phyloP scores from a whole-genome alignment of 768 basidiomycete species.

The Mycena rebaudengoi region DNA sequence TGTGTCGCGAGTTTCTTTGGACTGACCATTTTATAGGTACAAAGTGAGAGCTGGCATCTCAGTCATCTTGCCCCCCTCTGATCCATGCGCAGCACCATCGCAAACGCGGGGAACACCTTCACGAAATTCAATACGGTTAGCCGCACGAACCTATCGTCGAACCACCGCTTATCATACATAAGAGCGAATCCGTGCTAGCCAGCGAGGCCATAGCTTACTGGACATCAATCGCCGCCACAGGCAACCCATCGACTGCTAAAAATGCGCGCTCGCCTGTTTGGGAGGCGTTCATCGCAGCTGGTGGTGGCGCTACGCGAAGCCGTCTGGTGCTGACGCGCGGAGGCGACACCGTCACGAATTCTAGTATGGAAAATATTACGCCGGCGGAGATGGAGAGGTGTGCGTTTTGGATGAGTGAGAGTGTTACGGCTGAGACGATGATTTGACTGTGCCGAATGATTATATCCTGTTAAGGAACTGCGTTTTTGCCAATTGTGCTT shows the following conservation, averaged over 20 bases:
- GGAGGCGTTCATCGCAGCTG: slow-evolving; percentile 29
- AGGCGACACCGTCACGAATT: slow-evolving; percentile 32
- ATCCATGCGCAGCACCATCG: slow-evolving; percentile 28
- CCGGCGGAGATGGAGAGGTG: slow-evolving; percentile 44
- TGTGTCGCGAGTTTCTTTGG: background rate
- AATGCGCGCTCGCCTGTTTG: slow-evolving; percentile 35
- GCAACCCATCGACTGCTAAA: slow-evolving; percentile 35
- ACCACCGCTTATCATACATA: background rate
- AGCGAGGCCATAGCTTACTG: slow-evolving; percentile 52
- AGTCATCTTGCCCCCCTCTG: background rate
- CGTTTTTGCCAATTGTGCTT: no score
- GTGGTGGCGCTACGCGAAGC: slow-evolving; percentile 19
- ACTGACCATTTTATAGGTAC: slow-evolving; percentile 30
- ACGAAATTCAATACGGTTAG: slow-evolving; percentile 46
- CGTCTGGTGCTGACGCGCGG: slow-evolving; percentile 39
- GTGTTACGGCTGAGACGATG: slow-evolving; percentile 43
- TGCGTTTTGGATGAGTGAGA: slow-evolving; percentile 51
- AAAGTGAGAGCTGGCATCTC: slow-evolving; percentile 30
- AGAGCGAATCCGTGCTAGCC: slow-evolving; percentile 49
- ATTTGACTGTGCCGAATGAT: no score
- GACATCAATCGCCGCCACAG: slow-evolving; percentile 50
- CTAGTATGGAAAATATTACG: slow-evolving; percentile 39
- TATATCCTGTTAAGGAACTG: no score
- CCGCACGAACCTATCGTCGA: background rate
- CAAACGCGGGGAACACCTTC: slow-evolving; percentile 46